phyloP scores from a whole-genome alignment of 176 grass and related monocot species.

The Areca catechu region DNA sequence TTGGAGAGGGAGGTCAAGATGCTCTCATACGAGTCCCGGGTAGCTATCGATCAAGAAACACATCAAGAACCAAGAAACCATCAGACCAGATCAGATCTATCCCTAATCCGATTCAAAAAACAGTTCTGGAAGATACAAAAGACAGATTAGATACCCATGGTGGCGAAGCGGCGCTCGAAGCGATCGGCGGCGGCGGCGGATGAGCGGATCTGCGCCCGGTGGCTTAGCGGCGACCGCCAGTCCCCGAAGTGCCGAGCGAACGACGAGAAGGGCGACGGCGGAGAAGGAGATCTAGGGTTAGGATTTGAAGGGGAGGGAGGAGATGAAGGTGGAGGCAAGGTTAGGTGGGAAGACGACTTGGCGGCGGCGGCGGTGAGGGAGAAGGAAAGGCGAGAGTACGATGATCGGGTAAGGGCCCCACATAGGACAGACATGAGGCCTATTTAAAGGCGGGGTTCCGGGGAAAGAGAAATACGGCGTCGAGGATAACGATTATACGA shows the following conservation, averaged over 20 bases:
- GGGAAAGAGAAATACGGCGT: no score
- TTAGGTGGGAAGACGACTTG: background rate
- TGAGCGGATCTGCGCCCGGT: constrained; percentile 27
- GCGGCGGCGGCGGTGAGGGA: background rate
- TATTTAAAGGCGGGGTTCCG: no score
- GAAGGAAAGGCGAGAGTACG: constrained; percentile 2
- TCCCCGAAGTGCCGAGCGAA: constrained; percentile 46
- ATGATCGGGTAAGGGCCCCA: constrained; percentile 3
- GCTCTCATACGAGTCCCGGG: constrained; percentile 58
- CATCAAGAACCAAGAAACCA: background rate
- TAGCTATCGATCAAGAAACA: constrained; percentile 30
- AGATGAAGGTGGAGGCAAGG: background rate
- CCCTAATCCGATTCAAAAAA: background rate
- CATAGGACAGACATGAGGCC: background rate
- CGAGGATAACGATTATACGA: no score
- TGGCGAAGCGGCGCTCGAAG: constrained; percentile 77
- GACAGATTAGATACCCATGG: constrained; percentile 34
- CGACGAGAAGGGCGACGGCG: constrained; percentile 37
- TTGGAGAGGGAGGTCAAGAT: constrained; percentile 62
- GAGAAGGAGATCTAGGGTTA: background rate
- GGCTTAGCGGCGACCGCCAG: constrained; percentile 24
- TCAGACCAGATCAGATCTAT: constrained; percentile 10
- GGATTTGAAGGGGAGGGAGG: background rate
- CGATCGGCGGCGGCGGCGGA: constrained; percentile 35
- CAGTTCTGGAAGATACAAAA: background rate